These are phyloP conservation scores for Boletus reticulatus DNA, from an alignment of 768 basidiomycete genomes.

Conservation along the genomic window DNA sequence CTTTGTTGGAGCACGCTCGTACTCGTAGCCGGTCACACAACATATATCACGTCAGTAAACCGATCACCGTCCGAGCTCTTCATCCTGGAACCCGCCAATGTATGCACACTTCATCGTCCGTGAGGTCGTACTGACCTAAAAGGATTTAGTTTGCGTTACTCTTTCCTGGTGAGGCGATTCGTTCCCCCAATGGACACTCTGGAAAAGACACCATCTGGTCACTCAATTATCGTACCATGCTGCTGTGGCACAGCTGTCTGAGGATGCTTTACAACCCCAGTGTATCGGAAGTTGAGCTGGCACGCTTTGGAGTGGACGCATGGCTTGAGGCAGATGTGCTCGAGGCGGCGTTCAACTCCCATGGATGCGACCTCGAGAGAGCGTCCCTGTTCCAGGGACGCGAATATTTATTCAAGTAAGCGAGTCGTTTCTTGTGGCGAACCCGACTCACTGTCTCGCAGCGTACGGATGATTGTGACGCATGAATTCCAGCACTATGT, in stretches of 20 bases:
- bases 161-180: slow-evolving; percentile 69
- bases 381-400: slow-evolving; percentile 68
- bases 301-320: slow-evolving; percentile 61
- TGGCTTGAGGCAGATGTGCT: slow-evolving; percentile 71
- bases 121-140: slow-evolving; percentile 1
- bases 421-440: slow-evolving; percentile 4
- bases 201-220: slow-evolving; percentile 74
- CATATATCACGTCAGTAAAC: slow-evolving; percentile 50
- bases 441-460: slow-evolving; percentile 25
- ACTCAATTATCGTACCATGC: slow-evolving; percentile 63
- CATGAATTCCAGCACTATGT: slow-evolving; percentile 67
- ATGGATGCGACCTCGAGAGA: slow-evolving; percentile 66
- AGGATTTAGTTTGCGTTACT: slow-evolving; percentile 59
- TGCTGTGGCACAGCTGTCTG: slow-evolving; percentile 73
- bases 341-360: slow-evolving; percentile 58
- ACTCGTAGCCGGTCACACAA: slow-evolving; percentile 61
- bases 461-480: slow-evolving; percentile 67
- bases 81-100: slow-evolving; percentile 64
- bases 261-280: slow-evolving; percentile 48
- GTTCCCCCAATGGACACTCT: slow-evolving; percentile 27
- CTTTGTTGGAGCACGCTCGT: slow-evolving; percentile 72
- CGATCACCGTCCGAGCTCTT: slow-evolving; percentile 47
- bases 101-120: slow-evolving; percentile 30
- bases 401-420: slow-evolving; percentile 78
- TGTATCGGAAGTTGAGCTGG: slow-evolving; percentile 49